phyloP scores from a whole-genome alignment of 345 rosid species.

The Salix udensis region DNA sequence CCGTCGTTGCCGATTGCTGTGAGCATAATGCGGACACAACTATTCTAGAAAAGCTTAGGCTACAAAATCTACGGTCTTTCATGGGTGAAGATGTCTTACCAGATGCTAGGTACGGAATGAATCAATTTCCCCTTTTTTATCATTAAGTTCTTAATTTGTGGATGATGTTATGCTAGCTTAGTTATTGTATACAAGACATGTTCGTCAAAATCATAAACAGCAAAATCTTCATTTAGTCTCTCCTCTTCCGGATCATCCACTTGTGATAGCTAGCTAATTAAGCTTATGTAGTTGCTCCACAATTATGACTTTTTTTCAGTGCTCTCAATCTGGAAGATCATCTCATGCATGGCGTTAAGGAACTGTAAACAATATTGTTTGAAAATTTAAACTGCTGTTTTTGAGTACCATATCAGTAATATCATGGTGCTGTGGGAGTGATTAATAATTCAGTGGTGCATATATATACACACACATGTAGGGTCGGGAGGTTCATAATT shows the following conservation, averaged over 20 bases:
- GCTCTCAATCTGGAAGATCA: background rate
- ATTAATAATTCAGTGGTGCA: background rate
- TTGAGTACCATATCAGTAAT: background rate
- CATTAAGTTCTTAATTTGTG: background rate
- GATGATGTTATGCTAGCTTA: background rate
- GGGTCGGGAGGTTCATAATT: constrained; percentile 89
- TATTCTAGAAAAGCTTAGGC: constrained; percentile 68
- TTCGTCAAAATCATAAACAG: no score
- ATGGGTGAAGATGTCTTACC: constrained; percentile 66
- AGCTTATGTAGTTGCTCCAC: background rate
- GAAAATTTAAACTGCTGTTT: background rate
- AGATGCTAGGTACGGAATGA: constrained; percentile 55
- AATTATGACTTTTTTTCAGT: no score
- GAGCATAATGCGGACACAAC: constrained; percentile 78
- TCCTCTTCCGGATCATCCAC: background rate
- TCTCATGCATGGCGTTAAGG: background rate
- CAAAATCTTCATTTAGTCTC: background rate
- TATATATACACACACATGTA: constrained; percentile 3
- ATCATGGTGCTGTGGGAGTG: background rate
- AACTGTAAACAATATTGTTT: no score
- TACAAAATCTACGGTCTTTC: constrained; percentile 69
- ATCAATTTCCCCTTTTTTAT: background rate
- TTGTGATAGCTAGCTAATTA: no score
- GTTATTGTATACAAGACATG: background rate
- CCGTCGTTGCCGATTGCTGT: constrained; percentile 79